These are phyloP conservation scores for Cenococcum geophilum DNA, from an alignment of 495 filamentous ascomycete species.

Conservation along the genomic window DNA sequence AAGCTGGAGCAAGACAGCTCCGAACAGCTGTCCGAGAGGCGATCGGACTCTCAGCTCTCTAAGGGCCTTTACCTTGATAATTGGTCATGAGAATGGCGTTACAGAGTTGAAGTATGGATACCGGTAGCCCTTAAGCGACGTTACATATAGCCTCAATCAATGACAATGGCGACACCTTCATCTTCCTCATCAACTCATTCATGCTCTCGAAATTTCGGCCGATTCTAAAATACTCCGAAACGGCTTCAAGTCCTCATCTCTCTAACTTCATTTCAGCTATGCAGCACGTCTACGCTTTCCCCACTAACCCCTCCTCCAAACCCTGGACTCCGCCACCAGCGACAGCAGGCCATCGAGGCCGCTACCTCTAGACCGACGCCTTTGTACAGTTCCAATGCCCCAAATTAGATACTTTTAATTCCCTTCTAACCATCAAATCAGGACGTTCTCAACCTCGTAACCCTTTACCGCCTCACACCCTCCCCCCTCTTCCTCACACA, in stretches of 20 bases:
- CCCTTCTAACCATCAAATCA: neutral
- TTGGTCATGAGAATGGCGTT: neutral
- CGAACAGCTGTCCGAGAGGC: neutral
- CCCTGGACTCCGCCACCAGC: constrained; percentile 45
- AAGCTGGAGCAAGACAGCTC: neutral
- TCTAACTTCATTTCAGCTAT: constrained; percentile 12
- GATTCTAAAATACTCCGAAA: neutral
- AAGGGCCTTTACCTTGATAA: neutral
- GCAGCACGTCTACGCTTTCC: constrained; percentile 13
- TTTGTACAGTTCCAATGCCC: neutral
- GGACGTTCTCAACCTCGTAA: constrained; percentile 63
- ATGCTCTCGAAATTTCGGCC: neutral
- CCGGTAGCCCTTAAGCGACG: too few species aligned
- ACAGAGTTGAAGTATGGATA: neutral
- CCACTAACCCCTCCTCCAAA: constrained; percentile 16
- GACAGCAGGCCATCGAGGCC: constrained; percentile 57
- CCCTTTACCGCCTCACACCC: constrained; percentile 46
- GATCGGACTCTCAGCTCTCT: neutral
- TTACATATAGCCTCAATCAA: too few species aligned
- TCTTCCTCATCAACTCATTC: neutral
- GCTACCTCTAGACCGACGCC: constrained; percentile 45
- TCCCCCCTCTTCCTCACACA: constrained; percentile 47
- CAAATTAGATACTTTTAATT: too few species aligned
- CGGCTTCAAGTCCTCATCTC: neutral
- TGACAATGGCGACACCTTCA: too few species aligned